Base-by-base conservation (phyloP, 1,139 yeast genomes). In the Saccharomycopsis hybrid region DNA sequence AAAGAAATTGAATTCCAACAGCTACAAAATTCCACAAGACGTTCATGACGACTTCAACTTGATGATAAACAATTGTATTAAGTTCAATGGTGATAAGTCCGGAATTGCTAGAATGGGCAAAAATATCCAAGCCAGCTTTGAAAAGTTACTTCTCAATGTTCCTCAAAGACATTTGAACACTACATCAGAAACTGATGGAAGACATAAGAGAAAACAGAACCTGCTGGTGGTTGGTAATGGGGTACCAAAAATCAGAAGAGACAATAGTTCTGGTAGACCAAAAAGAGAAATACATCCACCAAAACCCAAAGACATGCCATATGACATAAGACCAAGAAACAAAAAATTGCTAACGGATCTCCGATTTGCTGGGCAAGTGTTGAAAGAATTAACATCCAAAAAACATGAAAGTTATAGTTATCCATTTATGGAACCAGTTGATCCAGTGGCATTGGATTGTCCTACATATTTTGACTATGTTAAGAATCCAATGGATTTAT, bases 271-370 rank as follows among this genome's bases (percentile, higher is more conserved):
- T 37, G 82, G 82, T 41, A 77, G 98, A 58, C 97, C 98, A 43
- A 90, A 90, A 69, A 80, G 99, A 59, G 95, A 89, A 60, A 88
- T 92, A 47, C 97, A 90, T 63, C 98, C 98, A 2, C 98, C 98
- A 49, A 85, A 86, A 62, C 86, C 96, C 18, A 88, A 88, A 63
- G 97, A 92, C 64, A 78, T 90, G 64, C 95, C 96, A 2, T 88
- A 88, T 61, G 96, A 88, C 62, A 78, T 78, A 41, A 80, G 94
- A 63, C 98, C 97, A 46, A 79, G 95, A 57, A 86, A 88, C 67
- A 90, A 92, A 77, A 92, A 88, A 72, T 82, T 75, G 65, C 95
- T 94, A 43, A 85, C 92, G 11, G 97, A 92, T 65, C 76, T 92
- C 62, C 76, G 92, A 61, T 94, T 84, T 67, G 87, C 96, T 62